Percentiles rank a stretch among this genome's conserved stretches.
phyloP scores from a whole-genome alignment of 2,329 filamentous ascomycete genomes.

The Penicillium sp. region DNA sequence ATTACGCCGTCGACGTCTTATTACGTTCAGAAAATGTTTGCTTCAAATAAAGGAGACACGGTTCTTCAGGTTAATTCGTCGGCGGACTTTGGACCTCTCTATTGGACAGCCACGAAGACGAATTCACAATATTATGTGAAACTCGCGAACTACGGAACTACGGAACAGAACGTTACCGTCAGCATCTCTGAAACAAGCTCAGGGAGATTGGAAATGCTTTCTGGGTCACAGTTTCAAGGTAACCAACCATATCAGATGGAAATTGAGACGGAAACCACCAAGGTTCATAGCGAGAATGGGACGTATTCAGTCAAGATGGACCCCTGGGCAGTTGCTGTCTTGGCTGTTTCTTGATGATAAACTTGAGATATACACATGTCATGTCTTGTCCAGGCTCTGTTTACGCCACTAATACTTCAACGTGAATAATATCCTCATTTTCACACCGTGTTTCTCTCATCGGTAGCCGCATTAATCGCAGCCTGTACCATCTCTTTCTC shows the following conservation, averaged over 20 bases:
- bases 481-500: conserved; percentile 15
- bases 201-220: conserved; percentile 26
- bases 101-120: conserved; percentile 34
- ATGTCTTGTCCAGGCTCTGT: background rate
- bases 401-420: background rate
- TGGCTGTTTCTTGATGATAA: conserved; percentile 9
- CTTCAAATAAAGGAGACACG: conserved; percentile 31
- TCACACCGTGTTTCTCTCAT: conserved; percentile 11
- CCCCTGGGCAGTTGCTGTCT: conserved; percentile 27
- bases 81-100: conserved; percentile 31
- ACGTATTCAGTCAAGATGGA: conserved; percentile 25
- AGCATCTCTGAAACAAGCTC: conserved; percentile 23
- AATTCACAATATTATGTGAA: conserved; percentile 28
- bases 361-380: background rate
- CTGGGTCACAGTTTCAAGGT: conserved; percentile 18
- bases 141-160: conserved; percentile 31
- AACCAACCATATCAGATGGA: conserved; percentile 22
- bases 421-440: background rate
- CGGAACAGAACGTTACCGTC: conserved; percentile 26
- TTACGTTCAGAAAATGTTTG: conserved; percentile 39
- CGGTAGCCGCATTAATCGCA: conserved; percentile 6
- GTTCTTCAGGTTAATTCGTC: conserved; percentile 32
- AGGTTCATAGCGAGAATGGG: conserved; percentile 11
- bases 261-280: conserved; percentile 13
- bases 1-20: conserved; percentile 36